phyloP scores from a whole-genome alignment of 192 early-diverging fungal species.

The Glomus cerebriforme region DNA sequence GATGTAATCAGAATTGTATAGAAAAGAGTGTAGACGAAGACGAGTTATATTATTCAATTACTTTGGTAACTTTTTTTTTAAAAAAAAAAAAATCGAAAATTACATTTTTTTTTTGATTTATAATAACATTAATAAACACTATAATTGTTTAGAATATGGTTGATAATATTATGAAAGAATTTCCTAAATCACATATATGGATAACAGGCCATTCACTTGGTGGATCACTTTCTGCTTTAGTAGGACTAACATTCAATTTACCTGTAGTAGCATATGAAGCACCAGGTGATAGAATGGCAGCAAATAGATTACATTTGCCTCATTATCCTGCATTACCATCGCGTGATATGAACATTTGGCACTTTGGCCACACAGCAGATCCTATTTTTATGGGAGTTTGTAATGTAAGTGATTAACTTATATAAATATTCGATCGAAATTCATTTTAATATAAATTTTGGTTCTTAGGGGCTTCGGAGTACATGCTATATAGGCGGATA shows the following conservation, averaged over 20 bases:
- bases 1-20: constrained; percentile 65
- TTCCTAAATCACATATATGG: constrained; percentile 74
- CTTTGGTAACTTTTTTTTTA: constrained; percentile 44
- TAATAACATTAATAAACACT: too few relatives aligned
- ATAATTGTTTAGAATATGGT: constrained; percentile 62
- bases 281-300: constrained; percentile 81
- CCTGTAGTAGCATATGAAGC: constrained; percentile 83
- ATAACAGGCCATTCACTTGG: constrained; percentile 89
- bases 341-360: constrained; percentile 79
- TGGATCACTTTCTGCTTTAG: constrained; percentile 69
- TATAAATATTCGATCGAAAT: not conserved
- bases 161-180: constrained; percentile 61
- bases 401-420: constrained; percentile 39
- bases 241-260: constrained; percentile 82
- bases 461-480: constrained; percentile 36
- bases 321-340: constrained; percentile 54
- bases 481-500: constrained; percentile 44
- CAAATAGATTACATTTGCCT: constrained; percentile 79
- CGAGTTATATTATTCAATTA: constrained; percentile 69
- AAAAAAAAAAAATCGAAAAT: too few relatives aligned
- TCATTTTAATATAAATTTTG: not conserved
- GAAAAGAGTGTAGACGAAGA: constrained; percentile 61
- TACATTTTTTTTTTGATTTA: too few relatives aligned
- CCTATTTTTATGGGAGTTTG: constrained; percentile 91
- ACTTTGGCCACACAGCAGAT: constrained; percentile 89